Conservation (phyloP, 2,329 filamentous ascomycete genomes). For the Fusarium tricinctum region DNA sequence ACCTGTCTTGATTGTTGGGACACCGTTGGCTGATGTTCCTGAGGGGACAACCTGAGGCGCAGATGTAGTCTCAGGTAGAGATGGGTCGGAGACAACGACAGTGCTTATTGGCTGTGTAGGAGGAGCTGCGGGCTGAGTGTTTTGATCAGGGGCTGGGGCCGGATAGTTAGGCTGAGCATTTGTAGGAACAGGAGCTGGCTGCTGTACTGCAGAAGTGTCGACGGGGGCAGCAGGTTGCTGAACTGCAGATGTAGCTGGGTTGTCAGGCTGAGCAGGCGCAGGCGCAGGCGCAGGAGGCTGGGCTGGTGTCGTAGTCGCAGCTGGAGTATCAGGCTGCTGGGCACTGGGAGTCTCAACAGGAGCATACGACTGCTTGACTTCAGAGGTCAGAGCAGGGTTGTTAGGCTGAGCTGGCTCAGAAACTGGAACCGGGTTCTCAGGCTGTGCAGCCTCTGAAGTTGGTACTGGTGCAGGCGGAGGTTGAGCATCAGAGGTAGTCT, state of each 20-base stretch:
- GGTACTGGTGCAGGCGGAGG: constrained; percentile 18
- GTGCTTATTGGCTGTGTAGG: constrained; percentile 13
- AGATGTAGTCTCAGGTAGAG: constrained; percentile 21
- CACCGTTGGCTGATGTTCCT: constrained; percentile 52
- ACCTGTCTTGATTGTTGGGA: constrained; percentile 60
- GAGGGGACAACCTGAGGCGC: constrained; percentile 25
- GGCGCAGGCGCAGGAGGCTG: constrained; percentile 8
- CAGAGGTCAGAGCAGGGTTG: constrained; percentile 22
- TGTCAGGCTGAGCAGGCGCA: constrained; percentile 15
- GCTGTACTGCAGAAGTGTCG: constrained; percentile 21
- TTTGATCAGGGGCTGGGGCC: constrained; percentile 14
- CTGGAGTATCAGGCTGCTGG: constrained; percentile 20
- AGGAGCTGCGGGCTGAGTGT: constrained; percentile 18
- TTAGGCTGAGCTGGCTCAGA: constrained; percentile 31
- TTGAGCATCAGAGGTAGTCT: constrained; percentile 25
- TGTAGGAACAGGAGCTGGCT: constrained; percentile 24
- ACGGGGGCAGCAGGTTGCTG: constrained; percentile 9
- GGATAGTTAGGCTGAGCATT: neutral
- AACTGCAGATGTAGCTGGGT: constrained; percentile 8
- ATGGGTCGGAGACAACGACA: constrained; percentile 30
- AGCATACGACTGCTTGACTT: constrained; percentile 19
- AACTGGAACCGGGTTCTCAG: constrained; percentile 9
- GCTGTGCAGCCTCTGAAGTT: constrained; percentile 31
- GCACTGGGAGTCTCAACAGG: constrained; percentile 19
- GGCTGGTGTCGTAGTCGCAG: constrained; percentile 9